Evolutionary conservation across 75 land plant genomes (phyloP), one percentile per base, ranked within the genome.

Genomic region (Adiantum capillusveneris): DNA sequence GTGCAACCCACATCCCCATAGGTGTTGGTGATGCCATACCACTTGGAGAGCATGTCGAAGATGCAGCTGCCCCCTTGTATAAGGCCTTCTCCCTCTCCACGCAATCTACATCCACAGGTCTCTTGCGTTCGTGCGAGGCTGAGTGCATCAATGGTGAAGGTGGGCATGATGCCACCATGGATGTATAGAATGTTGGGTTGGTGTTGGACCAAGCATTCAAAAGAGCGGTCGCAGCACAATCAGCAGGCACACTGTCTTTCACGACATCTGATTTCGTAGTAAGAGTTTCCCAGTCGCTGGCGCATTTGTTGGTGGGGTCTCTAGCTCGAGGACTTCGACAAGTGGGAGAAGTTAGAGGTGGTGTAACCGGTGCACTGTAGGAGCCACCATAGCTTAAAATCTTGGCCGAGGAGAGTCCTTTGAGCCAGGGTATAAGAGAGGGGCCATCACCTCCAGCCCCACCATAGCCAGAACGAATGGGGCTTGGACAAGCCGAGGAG

Each of bases 361-460:
- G 97, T 11, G 95, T 92, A 19, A 92, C 84, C 0, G 97, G 97
- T 2, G 97, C 97, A 44, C 97, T 92, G 43, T 72, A 66, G 0
- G 85, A 75, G 29, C 84, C 76, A 19, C 64, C 65, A 18, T 72
- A 61, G 59, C 31, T 64, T 20, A 72, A 64, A 0, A 61, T 29
- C 49, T 45, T 62, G 36, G 68, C 56, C 37, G 75, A 65, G 1
- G 72, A 72, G 11, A 88, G 81, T 56, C 79, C 87, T 44, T 88
- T 85, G 14, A 88, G 81, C 94, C 88, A 88, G 2, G 88, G 88
- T 52, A 85, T 82, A 46, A 87, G 78, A n/a, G 78, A 69, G 43
- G 67, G 63, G 28, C 69, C 71, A 36, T 76, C 85, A 18, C 34
- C 31, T 14, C 34, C 57, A 1, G 56, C 39, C 0, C 46, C 31